Evolutionary conservation across 2,329 filamentous ascomycete species (phyloP).

Genomic region (Ascochyta rabiei): DNA sequence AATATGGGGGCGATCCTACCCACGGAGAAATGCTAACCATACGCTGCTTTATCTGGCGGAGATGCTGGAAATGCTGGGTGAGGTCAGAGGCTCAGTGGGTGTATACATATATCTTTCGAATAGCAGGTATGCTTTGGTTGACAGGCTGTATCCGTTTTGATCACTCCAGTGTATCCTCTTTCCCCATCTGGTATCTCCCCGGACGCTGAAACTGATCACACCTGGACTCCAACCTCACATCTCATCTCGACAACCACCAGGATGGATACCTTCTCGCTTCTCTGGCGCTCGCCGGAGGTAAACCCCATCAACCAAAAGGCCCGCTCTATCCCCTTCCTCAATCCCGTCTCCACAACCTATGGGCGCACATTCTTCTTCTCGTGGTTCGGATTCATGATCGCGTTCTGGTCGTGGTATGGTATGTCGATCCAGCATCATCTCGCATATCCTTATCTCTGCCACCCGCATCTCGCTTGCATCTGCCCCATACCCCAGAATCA

Average conservation of each 20-base stretch:
- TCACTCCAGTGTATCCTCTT: neutral
- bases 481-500: neutral
- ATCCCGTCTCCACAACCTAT: slow-evolving; percentile 73
- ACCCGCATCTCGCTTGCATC: neutral
- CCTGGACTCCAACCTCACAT: neutral
- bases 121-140: neutral
- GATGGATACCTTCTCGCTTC: slow-evolving; percentile 27
- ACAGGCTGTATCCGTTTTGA: neutral
- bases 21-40: slow-evolving; percentile 13
- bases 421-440: neutral
- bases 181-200: neutral
- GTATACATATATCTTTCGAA: neutral
- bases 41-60: slow-evolving; percentile 10
- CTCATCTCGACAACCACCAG: neutral
- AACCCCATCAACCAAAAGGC: slow-evolving; percentile 85
- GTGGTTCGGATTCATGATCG: slow-evolving; percentile 82
- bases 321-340: slow-evolving; percentile 75
- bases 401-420: slow-evolving; percentile 76
- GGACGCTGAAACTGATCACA: neutral
- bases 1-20: slow-evolving; percentile 13
- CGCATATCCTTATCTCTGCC: slow-evolving; percentile 16
- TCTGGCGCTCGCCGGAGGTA: slow-evolving; percentile 64
- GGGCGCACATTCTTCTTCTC: slow-evolving; percentile 88
- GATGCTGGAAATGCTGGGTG: slow-evolving; percentile 13
- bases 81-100: slow-evolving; percentile 6